Base-by-base conservation (phyloP, 768 basidiomycete genomes). In the Tubosaeta sp. region DNA sequence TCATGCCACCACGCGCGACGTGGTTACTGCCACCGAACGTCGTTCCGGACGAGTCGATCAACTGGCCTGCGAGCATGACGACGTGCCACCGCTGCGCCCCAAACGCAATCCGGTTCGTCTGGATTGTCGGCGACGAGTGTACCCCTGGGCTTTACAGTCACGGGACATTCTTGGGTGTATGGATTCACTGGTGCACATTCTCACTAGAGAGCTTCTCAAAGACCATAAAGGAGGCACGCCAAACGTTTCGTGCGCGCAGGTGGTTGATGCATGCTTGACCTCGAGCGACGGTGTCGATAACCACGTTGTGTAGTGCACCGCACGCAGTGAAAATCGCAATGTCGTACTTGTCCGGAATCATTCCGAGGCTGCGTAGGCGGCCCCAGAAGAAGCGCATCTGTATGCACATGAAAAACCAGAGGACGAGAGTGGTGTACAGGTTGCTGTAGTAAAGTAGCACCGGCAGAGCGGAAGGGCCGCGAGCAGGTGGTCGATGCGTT, bases 281-380 rank as follows among this genome's bases (percentile, higher is more conserved):
- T 68, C 94, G 89, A 17, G 87, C 79, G 48, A 97, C 93, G 1
- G 79, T 85, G 65, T 99, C 92, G 52, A 95, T 91, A 27, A 98
- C 88, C 74, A 98, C 83, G 64, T 95, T 83, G 70, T 93, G 84
- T 46, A 98, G 81, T 7, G 81, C 73, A 6, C 81, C 78, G 53
- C 91, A 92, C 3, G 95, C 95, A 0, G 95, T 99, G 2, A 95
- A 91, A 46, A 98, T 83, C 0, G 95, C 95, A 22, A 97, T 79
- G 60, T 99, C 95, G 68, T 95, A 98, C 67, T 94, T 91, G 71
- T 95, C 93, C 13, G 91, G 85, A 57, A 99, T 98, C 2, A 91
- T 89, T 9, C 97, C 97, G 3, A 98, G 82, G 65, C 84, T 88
- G 33, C 95, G 95, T 2, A 99, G 79, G 27, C 95, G 92, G 6